Percentiles rank a stretch among this genome's conserved stretches.
phyloP scores from a whole-genome alignment of 1,284 basidiomycete genomes.

The Entoloma clypeatum region DNA sequence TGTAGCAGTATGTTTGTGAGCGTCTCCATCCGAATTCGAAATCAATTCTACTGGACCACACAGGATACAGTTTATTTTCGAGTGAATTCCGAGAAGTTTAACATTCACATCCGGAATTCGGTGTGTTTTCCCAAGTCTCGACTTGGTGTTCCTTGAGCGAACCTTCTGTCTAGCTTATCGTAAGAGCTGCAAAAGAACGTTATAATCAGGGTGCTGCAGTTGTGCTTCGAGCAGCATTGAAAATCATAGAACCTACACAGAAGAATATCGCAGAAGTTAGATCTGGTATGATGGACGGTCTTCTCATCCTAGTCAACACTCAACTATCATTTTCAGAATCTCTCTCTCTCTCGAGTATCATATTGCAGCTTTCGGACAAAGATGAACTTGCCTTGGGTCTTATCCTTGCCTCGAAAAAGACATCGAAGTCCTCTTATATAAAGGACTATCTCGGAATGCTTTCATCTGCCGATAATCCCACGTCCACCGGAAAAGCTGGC shows the following conservation, averaged over 20 bases:
- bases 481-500: slow-evolving; percentile 57
- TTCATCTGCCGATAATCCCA: slow-evolving; percentile 77
- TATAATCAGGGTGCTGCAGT: slow-evolving; percentile 73
- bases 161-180: slow-evolving; percentile 57
- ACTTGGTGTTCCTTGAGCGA: slow-evolving; percentile 7
- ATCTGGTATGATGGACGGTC: slow-evolving; percentile 48
- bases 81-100: slow-evolving; percentile 87
- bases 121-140: slow-evolving; percentile 38
- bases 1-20: slow-evolving; percentile 55
- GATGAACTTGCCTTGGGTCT: slow-evolving; percentile 56
- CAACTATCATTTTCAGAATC: slow-evolving; percentile 45
- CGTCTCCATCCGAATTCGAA: slow-evolving; percentile 7
- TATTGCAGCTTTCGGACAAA: slow-evolving; percentile 58
- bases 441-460: slow-evolving; percentile 79
- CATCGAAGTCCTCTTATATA: slow-evolving; percentile 53
- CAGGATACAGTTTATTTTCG: slow-evolving; percentile 77
- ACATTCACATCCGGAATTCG: slow-evolving; percentile 84
- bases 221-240: slow-evolving; percentile 70
- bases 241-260: slow-evolving; percentile 65
- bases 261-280: slow-evolving; percentile 55
- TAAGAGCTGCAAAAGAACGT: slow-evolving; percentile 68
- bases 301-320: slow-evolving; percentile 4
- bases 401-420: slow-evolving; percentile 51
- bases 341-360: slow-evolving; percentile 57
- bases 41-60: slow-evolving; percentile 8